Evolutionary conservation across 2,329 filamentous ascomycete genomes (phyloP), one percentile per base, ranked within the genome.

Genomic region (Ophiostoma himal-ulmi): DNA sequence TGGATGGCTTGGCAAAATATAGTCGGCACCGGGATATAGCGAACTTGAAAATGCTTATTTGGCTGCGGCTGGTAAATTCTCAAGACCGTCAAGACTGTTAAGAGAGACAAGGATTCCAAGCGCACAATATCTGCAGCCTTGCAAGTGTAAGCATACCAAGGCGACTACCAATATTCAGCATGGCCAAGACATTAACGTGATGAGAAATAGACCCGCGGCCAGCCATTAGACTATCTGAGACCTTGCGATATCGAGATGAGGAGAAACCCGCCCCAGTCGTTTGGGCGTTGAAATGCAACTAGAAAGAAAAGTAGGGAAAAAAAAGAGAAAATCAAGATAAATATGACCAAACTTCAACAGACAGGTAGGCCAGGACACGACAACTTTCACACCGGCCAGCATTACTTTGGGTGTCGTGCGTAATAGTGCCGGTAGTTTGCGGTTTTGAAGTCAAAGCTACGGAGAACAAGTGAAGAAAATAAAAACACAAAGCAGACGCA

Each of bases 291-390:
- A 26, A 48, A 26, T 57, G n/a, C 30, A 57, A 13, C 1, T 10
- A 26, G 22, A 26, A 26, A 10, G 8, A 13, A 30, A 57, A 22
- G 8, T 2, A 57, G 26, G 30, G 26, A 26, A 0, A 26, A 5
- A 57, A 11, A 26, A 13, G 3, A 57, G 13, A 26, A 13, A 26
- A 11, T 3, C 52, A 26, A 54, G 7, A 57, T 57, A 57, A 30
- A 57, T 57, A 57, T 57, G 52, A 30, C n/a, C 22, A 57, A 57
- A 57, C 52, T 26, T n/a, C n/a, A 57, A 22, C 52, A 48, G 52
- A 26, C n/a, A 57, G 48, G 52, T 48, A 22, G n/a, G 52, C n/a
- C 52, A 26, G 52, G 52, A 57, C 22, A 57, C 52, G 52, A 57
- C 52, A 57, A 20, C 44, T 26, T 57, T 26, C 11, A 26, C 5